phyloP scores from a whole-genome alignment of 805 yeast species.

The Metschnikowia proteae region DNA sequence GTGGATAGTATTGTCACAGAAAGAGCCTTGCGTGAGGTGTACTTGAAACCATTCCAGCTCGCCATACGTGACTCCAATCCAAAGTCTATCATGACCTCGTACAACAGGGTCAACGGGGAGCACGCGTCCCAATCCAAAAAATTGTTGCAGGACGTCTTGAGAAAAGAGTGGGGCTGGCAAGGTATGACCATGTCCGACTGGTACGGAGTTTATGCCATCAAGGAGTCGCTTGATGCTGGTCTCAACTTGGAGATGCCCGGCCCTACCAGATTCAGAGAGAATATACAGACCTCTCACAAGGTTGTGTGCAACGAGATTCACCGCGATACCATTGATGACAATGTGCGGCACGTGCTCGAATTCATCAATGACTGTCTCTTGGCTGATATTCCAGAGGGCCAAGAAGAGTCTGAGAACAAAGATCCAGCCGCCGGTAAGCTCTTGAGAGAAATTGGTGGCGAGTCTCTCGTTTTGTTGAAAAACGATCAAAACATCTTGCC shows the following conservation, averaged over 20 bases:
- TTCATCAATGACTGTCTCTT: constrained; percentile 42
- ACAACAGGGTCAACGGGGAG: constrained; percentile 59
- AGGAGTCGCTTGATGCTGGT: constrained; percentile 49
- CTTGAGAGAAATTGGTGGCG: constrained; percentile 22
- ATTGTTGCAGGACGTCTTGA: constrained; percentile 44
- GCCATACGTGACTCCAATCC: constrained; percentile 54
- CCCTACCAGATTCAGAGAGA: constrained; percentile 46
- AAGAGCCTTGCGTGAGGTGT: constrained; percentile 63
- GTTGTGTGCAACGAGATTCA: constrained; percentile 40
- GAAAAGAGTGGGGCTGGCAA: constrained; percentile 55
- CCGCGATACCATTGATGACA: constrained; percentile 40
- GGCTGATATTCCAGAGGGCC: constrained; percentile 39
- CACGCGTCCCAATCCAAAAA: constrained; percentile 49
- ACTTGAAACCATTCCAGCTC: constrained; percentile 59
- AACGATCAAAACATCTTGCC: constrained; percentile 50
- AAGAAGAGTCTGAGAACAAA: constrained; percentile 24
- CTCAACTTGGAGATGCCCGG: constrained; percentile 70
- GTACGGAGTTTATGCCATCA: constrained; percentile 53
- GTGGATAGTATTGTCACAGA: constrained; percentile 50
- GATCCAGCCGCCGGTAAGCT: constrained; percentile 15
- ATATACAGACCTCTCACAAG: constrained; percentile 38
- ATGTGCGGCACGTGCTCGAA: constrained; percentile 45
- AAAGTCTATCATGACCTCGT: constrained; percentile 55
- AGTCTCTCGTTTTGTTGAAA: constrained; percentile 54
- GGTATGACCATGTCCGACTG: constrained; percentile 63